A percentile compares a stretch with the other conserved stretches of the same genome.
These are phyloP conservation scores for Sedum album DNA, from an alignment of 164 flowering plant species.

Conservation along the genomic window DNA sequence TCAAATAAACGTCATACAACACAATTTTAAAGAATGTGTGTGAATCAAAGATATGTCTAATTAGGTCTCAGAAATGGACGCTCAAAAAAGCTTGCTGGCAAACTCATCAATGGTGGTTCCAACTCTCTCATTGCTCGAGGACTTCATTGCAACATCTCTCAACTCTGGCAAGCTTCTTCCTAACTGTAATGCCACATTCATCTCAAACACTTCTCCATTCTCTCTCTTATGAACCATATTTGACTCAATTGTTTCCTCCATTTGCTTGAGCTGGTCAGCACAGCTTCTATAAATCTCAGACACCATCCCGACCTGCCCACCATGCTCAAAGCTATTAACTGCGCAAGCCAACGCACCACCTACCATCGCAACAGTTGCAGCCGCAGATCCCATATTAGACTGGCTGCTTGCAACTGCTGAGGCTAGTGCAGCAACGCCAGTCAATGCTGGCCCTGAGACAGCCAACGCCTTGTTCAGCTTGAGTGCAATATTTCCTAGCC, in stretches of 20 bases:
- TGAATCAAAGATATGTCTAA: not conserved
- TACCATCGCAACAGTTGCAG: conserved; percentile 19
- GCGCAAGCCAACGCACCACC: conserved; percentile 41
- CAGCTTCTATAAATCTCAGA: conserved; percentile 43
- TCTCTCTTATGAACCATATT: conserved; percentile 32
- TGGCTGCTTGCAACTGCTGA: conserved; percentile 19
- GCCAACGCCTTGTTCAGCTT: conserved; percentile 34
- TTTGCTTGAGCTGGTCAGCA: conserved; percentile 26
- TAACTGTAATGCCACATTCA: conserved; percentile 9
- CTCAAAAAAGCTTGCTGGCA: conserved; percentile 26
- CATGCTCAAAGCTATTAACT: conserved; percentile 49
- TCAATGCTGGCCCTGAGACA: conserved; percentile 35
- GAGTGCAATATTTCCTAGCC: conserved; percentile 29
- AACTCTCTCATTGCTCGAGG: conserved; percentile 11
- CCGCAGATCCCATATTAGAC: conserved; percentile 11
- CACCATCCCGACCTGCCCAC: conserved; percentile 64
- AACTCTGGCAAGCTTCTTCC: conserved; percentile 35
- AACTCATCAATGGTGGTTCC: conserved; percentile 23
- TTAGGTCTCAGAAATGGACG: not conserved
- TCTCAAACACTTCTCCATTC: conserved; percentile 47
- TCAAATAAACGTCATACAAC: too few species aligned
- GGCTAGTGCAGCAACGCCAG: conserved; percentile 35
- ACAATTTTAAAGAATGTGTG: not conserved
- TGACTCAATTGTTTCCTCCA: conserved; percentile 30
- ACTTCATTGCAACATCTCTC: conserved; percentile 19